Base-by-base conservation (phyloP, 2,329 filamentous ascomycete species). In the Aspergillus eucalypticola region DNA sequence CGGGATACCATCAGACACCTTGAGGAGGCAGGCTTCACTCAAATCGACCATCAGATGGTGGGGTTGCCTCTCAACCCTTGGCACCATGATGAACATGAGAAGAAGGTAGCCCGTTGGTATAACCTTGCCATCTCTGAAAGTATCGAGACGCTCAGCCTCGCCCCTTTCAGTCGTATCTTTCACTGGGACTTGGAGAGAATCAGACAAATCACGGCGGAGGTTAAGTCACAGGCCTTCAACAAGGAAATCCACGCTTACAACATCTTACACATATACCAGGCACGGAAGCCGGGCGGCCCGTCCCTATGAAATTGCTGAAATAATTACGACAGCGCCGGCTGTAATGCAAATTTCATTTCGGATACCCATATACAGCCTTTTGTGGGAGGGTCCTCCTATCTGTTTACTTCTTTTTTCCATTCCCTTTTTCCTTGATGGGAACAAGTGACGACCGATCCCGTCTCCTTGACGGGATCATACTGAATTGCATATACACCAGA, bases 81-180 rank as follows among this genome's bases (percentile, higher is more conserved):
- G 89, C 84, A 86, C 60, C 74, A 79, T 25, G 86, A 91, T 67
- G 79, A 83, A 25, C 82, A 86, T 64, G 82, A 87, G 66, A 88
- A 86, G 63, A 84, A 89, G 48, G 83, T 92, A 56, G 91, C 90
- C 29, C 83, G 87, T 60, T 96, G 91, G 90, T 96, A 96, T 77
- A 92, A 94, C 70, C 79, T 94, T 23, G 88, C 87, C 41, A 81
- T 96, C 66, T 87, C 84, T 10, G 86, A 90, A 70, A 89, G 90
- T 25, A 77, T 96, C 53, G 86, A 92, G 67, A 87, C 88, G 11
- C 80, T 96, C 68, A 89, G 88, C 65, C 75, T 95, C 69, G 89
- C 84, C 38, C 89, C 92, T 7, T 83, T 97, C 71, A 88, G 85
- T 48, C 84, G 88, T 60, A 81, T 88, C 44, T 84, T 86, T 55